A percentile compares a stretch with the other conserved stretches of the same genome.
phyloP scores from a whole-genome alignment of 2,329 filamentous ascomycete species.

The Tympanopsis confertula region DNA sequence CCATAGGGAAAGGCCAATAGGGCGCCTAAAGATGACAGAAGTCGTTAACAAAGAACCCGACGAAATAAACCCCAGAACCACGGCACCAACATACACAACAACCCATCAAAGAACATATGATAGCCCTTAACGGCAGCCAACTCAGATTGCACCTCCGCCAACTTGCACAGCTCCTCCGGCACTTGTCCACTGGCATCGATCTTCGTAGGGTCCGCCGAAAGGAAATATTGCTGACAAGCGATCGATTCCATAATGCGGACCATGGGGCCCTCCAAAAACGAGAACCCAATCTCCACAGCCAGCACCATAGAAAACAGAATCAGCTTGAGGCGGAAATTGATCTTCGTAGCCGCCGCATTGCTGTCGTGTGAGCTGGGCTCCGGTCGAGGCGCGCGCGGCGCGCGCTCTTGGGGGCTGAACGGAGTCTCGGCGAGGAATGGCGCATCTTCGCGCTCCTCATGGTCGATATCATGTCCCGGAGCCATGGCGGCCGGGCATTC shows the following conservation, averaged over 20 bases:
- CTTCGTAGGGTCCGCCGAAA: slow-evolving; percentile 24
- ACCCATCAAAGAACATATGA: slow-evolving; percentile 32
- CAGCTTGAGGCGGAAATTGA: slow-evolving; percentile 18
- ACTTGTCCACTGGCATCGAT: slow-evolving; percentile 27
- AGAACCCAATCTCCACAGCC: slow-evolving; percentile 28
- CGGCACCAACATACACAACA: slow-evolving; percentile 17
- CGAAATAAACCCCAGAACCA: neutral
- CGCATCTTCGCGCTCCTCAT: slow-evolving; percentile 11
- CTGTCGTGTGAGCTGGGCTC: no score
- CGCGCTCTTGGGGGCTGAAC: no score
- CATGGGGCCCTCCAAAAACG: slow-evolving; percentile 27
- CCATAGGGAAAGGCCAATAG: slow-evolving; percentile 34
- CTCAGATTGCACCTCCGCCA: slow-evolving; percentile 31
- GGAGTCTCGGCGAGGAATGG: slow-evolving; percentile 17
- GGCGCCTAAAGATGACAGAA: slow-evolving; percentile 18
- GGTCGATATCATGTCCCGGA: neutral
- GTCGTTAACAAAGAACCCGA: neutral
- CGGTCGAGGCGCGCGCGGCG: no score
- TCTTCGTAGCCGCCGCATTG: slow-evolving; percentile 3
- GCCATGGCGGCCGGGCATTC: no score
- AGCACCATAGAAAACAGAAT: slow-evolving; percentile 26
- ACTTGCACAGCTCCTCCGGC: slow-evolving; percentile 33
- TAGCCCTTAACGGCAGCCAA: slow-evolving; percentile 36
- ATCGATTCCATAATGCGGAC: slow-evolving; percentile 35
- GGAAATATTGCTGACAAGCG: slow-evolving; percentile 30